Evolutionary conservation across 768 basidiomycete species (phyloP).

Genomic region (Mycena haematopus): DNA sequence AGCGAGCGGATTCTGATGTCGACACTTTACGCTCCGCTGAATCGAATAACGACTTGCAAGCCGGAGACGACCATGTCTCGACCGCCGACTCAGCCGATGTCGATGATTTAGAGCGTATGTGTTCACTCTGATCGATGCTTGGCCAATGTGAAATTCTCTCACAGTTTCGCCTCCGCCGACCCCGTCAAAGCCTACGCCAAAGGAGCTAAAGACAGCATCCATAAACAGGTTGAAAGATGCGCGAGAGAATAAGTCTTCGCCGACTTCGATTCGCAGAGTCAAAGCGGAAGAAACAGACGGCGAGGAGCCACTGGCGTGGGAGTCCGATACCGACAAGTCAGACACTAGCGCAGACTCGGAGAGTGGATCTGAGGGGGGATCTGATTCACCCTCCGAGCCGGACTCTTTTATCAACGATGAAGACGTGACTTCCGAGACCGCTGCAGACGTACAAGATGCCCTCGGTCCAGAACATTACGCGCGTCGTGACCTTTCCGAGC

Average conservation of each 20-base stretch:
- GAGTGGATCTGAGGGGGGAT: background rate
- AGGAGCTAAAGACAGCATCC: background rate
- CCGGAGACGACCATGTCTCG: background rate
- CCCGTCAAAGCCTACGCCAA: conserved; percentile 5
- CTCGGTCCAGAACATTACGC: conserved; percentile 7
- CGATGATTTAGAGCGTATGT: conserved; percentile 15
- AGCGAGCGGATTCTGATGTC: too few relatives aligned
- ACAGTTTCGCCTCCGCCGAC: conserved; percentile 7
- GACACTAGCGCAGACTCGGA: background rate
- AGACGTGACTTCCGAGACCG: background rate
- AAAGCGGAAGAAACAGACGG: background rate
- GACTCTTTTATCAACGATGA: conserved; percentile 12
- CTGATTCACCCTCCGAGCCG: too few relatives aligned
- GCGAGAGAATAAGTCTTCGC: conserved; percentile 13
- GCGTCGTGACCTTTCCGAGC: background rate
- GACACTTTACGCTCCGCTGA: background rate
- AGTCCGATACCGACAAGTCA: background rate
- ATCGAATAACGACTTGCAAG: background rate
- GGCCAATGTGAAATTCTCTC: background rate
- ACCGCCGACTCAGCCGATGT: conserved; percentile 3
- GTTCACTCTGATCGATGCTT: too few relatives aligned
- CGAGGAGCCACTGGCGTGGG: background rate
- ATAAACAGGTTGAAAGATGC: background rate
- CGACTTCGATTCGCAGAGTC: background rate
- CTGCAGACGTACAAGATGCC: background rate